Base-by-base conservation (phyloP, 1,284 basidiomycete genomes). In the Ceratobasidium sp. region DNA sequence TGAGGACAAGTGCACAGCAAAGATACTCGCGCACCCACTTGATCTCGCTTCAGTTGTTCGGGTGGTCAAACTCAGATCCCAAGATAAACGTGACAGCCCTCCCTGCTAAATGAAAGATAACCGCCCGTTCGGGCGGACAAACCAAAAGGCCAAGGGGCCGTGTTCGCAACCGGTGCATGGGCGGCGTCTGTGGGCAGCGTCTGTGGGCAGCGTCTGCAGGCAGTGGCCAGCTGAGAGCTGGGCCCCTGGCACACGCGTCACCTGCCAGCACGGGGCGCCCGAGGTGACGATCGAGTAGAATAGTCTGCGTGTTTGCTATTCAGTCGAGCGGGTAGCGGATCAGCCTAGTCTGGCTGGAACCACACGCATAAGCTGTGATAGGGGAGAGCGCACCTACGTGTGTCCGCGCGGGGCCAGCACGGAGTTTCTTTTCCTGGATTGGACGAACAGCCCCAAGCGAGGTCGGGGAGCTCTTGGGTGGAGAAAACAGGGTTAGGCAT, bases 71-170 rank as follows among this genome's bases (percentile, higher is more conserved):
- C 53, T 56, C 53, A 56, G 53, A 56, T 56, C 53, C 53, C 53
- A 56, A 56, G 53, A 56, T 56, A 56, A 56, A 56, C 29, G 53
- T 56, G 53, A 56, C 53, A 31, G 13, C 22, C 19, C n/a, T 56
- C 53, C 53, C 53, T 56, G 29, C 53, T 9, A 56, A 56, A 56
- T 56, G 53, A 56, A 56, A 29, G 53, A 56, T 56, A 56, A 56
- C 29, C 53, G 19, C 53, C 53, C 29, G 11, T 56, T 56, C 29
- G 53, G 53, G 29, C 27, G 53, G 31, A 16, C 27, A 31, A 56
- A 31, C 24, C 24, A 56, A 56, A 29, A 27, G 19, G 27, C n/a
- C 4, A 14, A 22, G 53, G 53, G 31, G 27, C 27, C 29, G 53
- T 56, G 22, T 19, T 56, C 53, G 11, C 53, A 14, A 27, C 53